These are phyloP conservation scores for Phytopythium oedochilum DNA, from an alignment of 352 stramenopile species.

Conservation along the genomic window DNA sequence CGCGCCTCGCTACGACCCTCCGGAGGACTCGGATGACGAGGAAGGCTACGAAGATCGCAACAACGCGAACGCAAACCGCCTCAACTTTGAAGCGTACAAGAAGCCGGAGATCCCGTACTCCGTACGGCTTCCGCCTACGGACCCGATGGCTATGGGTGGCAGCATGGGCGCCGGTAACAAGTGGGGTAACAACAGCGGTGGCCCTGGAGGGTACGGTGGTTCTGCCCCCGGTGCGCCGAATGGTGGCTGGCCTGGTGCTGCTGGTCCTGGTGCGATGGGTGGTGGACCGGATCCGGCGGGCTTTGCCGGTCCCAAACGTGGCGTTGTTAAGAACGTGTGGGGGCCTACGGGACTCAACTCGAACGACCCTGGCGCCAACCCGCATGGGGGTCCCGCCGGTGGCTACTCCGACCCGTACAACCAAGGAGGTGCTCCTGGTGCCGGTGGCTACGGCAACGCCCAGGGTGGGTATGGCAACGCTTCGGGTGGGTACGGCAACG, in stretches of 20 bases:
- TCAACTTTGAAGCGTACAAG: conserved; percentile 89
- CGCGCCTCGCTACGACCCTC: conserved; percentile 92
- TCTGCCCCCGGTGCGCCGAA: conserved; percentile 11
- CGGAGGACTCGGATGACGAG: conserved; percentile 95
- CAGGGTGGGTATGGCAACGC: background rate
- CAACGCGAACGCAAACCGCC: conserved; percentile 46
- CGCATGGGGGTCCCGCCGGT: conserved; percentile 16
- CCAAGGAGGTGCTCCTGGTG: conserved; percentile 12
- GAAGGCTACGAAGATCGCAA: conserved; percentile 63
- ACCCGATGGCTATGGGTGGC: conserved; percentile 21
- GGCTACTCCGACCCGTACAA: conserved; percentile 37
- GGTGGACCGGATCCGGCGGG: conserved; percentile 31
- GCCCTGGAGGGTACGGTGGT: conserved; percentile 1
- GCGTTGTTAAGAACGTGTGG: conserved; percentile 82
- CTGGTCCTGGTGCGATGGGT: background rate
- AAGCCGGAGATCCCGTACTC: conserved; percentile 88
- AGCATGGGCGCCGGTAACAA: conserved; percentile 46
- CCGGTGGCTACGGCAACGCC: conserved; percentile 20
- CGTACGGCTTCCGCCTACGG: conserved; percentile 60
- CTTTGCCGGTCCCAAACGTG: conserved; percentile 39
- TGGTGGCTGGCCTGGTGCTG: conserved; percentile 29
- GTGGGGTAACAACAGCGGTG: conserved; percentile 31
- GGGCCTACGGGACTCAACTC: conserved; percentile 72
- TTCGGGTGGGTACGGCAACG: conserved; percentile 24
- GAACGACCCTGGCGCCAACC: conserved; percentile 25